Base-by-base conservation (phyloP, 179 eudicot species). In the Drosera spatulata region DNA sequence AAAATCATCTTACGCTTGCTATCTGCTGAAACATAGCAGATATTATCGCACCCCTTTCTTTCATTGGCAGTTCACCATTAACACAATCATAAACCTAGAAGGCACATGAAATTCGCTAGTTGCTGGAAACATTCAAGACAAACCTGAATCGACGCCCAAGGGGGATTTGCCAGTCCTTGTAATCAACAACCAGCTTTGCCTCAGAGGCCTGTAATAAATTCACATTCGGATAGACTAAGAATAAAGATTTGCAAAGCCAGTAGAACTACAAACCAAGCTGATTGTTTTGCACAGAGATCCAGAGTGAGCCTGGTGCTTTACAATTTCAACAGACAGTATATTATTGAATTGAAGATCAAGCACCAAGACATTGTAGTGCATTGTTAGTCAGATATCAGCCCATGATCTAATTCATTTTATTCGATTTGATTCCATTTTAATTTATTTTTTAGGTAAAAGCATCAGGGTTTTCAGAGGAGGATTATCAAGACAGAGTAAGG, bases 91-190 rank as follows among this genome's bases (percentile, higher is more conserved):
- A 22, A 22, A 22, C 33, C 33, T 22, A 22, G 33, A 22, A 22
- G 33, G 33, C 33, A 22, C 33, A 22, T 22, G 33, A 22, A 22
- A 22, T 22, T 22, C 33, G 33, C 33, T 22, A 22, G 33, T 22
- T 22, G 33, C 61, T 33, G 58, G 38, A 39, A 53, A 38, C n/a
- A 44, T 44, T 44, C 40, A 22, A 38, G 65, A 39, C 69, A 48
- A 39, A 86, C 98, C 98, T 89, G 88, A 93, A 93, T 65, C 96
- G 84, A 68, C 99, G 93, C 37, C 99, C 95, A 57, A 93, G 91
- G 69, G 99, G 95, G 71, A 93, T 86, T 80, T 89, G 96, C 99
- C 99, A 93, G 58, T 93, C 99, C 77, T 89, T 93, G 85, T 89
- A 93, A 68, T 93, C 99, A 55, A 93, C 96, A 62, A 86, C 96